phyloP scores from a whole-genome alignment of 176 grass and related monocot genomes.

The Olyra latifolia region DNA sequence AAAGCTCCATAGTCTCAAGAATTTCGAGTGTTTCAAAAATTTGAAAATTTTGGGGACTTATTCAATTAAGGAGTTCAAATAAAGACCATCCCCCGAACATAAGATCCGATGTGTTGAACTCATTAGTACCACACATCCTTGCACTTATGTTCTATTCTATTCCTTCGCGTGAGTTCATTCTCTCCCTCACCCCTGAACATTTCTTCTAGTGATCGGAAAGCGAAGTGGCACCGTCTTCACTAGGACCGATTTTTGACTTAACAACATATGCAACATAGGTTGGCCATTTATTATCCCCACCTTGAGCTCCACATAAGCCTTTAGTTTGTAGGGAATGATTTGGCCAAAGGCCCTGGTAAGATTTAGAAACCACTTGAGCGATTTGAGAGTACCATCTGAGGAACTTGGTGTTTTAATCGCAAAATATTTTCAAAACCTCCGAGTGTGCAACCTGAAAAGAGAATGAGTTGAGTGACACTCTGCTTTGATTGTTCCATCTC shows the following conservation, averaged over 20 bases:
- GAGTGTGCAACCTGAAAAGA: neutral
- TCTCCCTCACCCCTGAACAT: neutral
- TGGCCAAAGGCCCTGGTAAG: neutral
- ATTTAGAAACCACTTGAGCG: neutral
- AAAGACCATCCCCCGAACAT: neutral
- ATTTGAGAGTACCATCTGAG: too few relatives aligned
- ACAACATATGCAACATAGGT: neutral
- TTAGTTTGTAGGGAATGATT: neutral
- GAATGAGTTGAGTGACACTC: neutral
- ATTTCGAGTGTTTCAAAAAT: too few relatives aligned
- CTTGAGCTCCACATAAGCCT: neutral
- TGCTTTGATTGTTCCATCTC: neutral
- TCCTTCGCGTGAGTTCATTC: too few relatives aligned
- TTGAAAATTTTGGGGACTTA: too few relatives aligned
- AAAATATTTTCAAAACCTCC: neutral
- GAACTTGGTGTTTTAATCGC: neutral
- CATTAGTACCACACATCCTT: too few relatives aligned
- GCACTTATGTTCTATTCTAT: too few relatives aligned
- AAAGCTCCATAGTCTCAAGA: too few relatives aligned
- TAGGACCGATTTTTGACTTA: neutral
- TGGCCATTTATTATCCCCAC: neutral
- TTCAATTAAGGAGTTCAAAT: too few relatives aligned
- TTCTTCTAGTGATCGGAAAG: neutral
- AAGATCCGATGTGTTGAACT: too few relatives aligned
- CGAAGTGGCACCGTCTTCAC: neutral